Conservation (phyloP, 1,284 basidiomycete genomes). For the Sporisorium graminicola region DNA sequence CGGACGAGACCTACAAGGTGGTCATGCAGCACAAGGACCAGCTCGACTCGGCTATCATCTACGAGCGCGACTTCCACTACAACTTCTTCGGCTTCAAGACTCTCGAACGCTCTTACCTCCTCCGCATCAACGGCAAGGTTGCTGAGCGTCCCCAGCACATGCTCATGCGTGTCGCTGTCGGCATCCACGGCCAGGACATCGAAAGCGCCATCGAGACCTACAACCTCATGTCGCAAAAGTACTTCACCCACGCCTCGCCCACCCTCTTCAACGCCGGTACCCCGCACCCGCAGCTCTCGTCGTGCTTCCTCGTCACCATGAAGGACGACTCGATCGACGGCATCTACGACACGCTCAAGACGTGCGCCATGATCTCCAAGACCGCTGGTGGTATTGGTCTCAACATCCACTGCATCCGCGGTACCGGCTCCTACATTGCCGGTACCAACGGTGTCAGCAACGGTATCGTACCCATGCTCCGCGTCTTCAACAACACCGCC, state of each 20-base stretch:
- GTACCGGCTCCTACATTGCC: conserved; percentile 88
- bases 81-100: conserved; percentile 96
- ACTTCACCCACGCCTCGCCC: conserved; percentile 96
- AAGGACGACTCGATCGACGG: conserved; percentile 99
- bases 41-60: conserved; percentile 95
- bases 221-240: conserved; percentile 85
- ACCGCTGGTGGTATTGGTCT: conserved; percentile 98
- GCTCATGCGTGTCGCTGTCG: conserved; percentile 99
- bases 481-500: conserved; percentile 97
- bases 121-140: conserved; percentile 92
- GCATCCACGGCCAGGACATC: conserved; percentile 91
- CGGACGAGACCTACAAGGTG: conserved; percentile 85
- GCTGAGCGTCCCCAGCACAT: conserved; percentile 99
- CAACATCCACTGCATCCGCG: conserved; percentile 95
- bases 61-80: conserved; percentile 96
- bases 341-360: conserved; percentile 98
- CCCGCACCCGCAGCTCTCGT: conserved; percentile 92
- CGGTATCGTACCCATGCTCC: conserved; percentile 99
- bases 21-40: conserved; percentile 85
- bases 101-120: conserved; percentile 95
- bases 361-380: conserved; percentile 99
- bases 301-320: conserved; percentile 98
- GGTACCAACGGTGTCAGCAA: conserved; percentile 98
- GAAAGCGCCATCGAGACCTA: conserved; percentile 88
- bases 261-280: conserved; percentile 99